These are phyloP conservation scores for Ogataea pignaliae DNA, from an alignment of 805 yeast species.

Conservation along the genomic window DNA sequence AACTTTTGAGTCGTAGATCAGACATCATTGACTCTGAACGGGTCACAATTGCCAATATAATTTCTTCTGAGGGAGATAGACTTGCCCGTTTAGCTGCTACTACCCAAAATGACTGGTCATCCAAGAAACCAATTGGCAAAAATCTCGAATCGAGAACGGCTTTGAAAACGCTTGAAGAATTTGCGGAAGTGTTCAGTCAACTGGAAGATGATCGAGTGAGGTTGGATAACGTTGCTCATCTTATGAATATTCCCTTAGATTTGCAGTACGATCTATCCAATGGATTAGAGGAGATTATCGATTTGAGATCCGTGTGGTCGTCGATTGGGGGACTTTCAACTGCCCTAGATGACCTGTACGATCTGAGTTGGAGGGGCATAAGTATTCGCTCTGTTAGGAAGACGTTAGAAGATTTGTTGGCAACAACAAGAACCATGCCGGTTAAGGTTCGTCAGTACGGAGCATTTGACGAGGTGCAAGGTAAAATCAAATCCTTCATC, in stretches of 20 bases:
- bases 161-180: conserved; percentile 30
- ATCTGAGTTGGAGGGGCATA: conserved; percentile 44
- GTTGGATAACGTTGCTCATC: conserved; percentile 30
- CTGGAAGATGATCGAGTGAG: conserved; percentile 12
- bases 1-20: conserved; percentile 31
- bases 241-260: conserved; percentile 31
- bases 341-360: conserved; percentile 39
- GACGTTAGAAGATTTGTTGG: conserved; percentile 47
- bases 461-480: conserved; percentile 60
- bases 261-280: conserved; percentile 26
- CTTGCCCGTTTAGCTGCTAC: conserved; percentile 29
- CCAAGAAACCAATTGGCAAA: conserved; percentile 43
- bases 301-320: conserved; percentile 60
- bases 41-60: conserved; percentile 38
- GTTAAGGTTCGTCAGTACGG: conserved; percentile 57
- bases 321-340: conserved; percentile 50
- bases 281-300: conserved; percentile 45
- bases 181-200: conserved; percentile 14
- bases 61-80: conserved; percentile 36
- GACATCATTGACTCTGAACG: conserved; percentile 29
- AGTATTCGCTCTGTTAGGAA: conserved; percentile 41
- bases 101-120: conserved; percentile 43
- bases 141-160: conserved; percentile 40
- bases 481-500: conserved; percentile 36
- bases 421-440: conserved; percentile 48